These are phyloP conservation scores for Sphagnum fallax DNA, from an alignment of 228 moss, liverwort and hornwort genomes.

Conservation along the genomic window DNA sequence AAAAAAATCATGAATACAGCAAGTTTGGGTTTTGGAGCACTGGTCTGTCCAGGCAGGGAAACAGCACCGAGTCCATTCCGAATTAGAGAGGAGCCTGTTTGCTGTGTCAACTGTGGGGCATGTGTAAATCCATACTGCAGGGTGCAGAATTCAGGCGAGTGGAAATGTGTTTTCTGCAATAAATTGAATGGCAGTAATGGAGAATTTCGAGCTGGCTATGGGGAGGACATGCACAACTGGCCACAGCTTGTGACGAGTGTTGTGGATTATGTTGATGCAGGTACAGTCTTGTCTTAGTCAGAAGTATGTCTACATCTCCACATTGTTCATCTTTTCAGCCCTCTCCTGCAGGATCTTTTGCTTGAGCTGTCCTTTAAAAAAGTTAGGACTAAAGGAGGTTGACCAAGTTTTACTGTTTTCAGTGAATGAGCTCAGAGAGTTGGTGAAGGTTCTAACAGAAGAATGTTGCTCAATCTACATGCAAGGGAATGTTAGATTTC, in stretches of 20 bases:
- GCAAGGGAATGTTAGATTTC: no score
- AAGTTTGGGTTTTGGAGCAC: conserved; percentile 92
- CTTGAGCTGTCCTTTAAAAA: no score
- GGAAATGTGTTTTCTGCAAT: conserved; percentile 87
- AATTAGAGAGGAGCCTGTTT: conserved; percentile 67
- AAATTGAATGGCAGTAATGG: conserved; percentile 87
- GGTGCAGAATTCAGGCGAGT: conserved; percentile 62
- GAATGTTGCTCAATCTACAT: no score
- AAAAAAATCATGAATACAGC: conserved; percentile 72
- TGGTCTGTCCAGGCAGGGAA: conserved; percentile 82
- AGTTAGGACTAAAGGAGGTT: no score
- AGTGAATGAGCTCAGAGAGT: no score
- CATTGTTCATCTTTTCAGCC: no score
- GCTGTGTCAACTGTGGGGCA: conserved; percentile 88
- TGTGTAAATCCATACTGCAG: conserved; percentile 83
- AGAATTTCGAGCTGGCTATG: conserved; percentile 61
- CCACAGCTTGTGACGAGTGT: conserved; percentile 91
- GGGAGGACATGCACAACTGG: conserved; percentile 73
- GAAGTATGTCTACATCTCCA: no score
- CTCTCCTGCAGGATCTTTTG: no score
- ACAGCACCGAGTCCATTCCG: conserved; percentile 62
- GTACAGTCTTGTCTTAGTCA: conserved; percentile 7
- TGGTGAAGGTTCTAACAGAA: no score
- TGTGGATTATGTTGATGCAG: conserved; percentile 91
- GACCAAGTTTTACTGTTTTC: no score